Evolutionary conservation across 2,329 filamentous ascomycete species (phyloP).

Genomic region (Ascochyta rabiei): DNA sequence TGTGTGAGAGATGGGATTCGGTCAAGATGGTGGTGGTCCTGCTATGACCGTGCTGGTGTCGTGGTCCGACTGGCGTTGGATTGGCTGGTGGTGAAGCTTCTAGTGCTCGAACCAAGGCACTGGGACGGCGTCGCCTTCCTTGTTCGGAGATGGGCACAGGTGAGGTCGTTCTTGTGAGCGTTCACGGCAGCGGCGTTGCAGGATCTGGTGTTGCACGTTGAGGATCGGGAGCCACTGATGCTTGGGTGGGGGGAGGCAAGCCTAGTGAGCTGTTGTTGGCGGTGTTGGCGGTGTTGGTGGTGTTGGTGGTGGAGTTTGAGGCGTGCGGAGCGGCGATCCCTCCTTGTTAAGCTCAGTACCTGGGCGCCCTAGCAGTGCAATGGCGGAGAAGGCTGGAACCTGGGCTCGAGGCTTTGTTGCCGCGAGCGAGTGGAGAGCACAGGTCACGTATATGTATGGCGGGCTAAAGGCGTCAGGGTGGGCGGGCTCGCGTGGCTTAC

Average conservation of each 20-base stretch:
- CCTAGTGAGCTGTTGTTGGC: constrained; percentile 17
- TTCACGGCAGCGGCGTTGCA: constrained; percentile 35
- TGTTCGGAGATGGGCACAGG: constrained; percentile 28
- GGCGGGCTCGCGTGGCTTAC: constrained; percentile 51
- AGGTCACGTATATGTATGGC: constrained; percentile 53
- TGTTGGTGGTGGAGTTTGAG: constrained; percentile 45
- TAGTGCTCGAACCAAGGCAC: constrained; percentile 30
- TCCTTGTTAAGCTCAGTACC: constrained; percentile 58
- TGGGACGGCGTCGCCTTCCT: constrained; percentile 37
- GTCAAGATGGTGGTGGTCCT: constrained; percentile 39
- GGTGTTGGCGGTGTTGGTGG: too few relatives aligned
- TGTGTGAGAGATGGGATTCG: constrained; percentile 44
- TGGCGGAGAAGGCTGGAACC: constrained; percentile 56
- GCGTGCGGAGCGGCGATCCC: constrained; percentile 53
- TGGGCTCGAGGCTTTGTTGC: constrained; percentile 47
- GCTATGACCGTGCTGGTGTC: constrained; percentile 39
- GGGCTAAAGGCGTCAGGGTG: constrained; percentile 48
- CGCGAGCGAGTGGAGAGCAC: constrained; percentile 49
- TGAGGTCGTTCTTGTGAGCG: constrained; percentile 22
- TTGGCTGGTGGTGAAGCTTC: constrained; percentile 30
- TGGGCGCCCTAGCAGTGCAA: constrained; percentile 52
- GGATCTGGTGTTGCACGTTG: constrained; percentile 46
- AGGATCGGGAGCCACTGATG: constrained; percentile 27
- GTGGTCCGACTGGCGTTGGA: constrained; percentile 33
- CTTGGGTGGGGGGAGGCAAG: constrained; percentile 24